Evolutionary conservation across 225 moss, liverwort and hornwort species (phyloP), one percentile per base, ranked within the genome.

Genomic region (Physcomitrellopsis africana): DNA sequence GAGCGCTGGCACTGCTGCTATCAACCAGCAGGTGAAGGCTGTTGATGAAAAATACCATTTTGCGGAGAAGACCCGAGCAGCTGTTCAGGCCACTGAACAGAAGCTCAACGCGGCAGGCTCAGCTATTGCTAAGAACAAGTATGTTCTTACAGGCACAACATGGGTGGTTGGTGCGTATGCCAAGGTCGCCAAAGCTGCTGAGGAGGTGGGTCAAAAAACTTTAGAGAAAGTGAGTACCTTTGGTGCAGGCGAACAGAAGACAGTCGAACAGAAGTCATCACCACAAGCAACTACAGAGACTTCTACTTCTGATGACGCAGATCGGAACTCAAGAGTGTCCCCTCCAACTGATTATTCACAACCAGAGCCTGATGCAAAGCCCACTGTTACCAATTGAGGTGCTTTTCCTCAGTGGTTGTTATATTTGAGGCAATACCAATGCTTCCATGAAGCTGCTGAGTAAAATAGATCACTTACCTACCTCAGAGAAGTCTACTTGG

Each of bases 21-120:
- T 92, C 16, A 92, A 92, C 76, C 87, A 89, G 79, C 89, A 89
- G 65, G 68, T 92, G 62, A 87, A 76, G 74, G 87, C 83, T 19
- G 87, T 92, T 11, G 92, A 92, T 82, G 85, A 92, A 32, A 92
- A 82, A 72, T 92, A 85, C 65, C 89, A 89, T 67, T 84, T 92
- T 47, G 81, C 89, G 26, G 92, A 85, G 32, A 92, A 89, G 65
- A 92, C 92, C 9, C 87, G 87, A 78, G 80, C 87, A 8, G 89
- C 85, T 15, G 76, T 89, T 9, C 72, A 83, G 27, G 89, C 80
- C 11, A 89, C 92, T 11, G 92, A 92, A 60, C 83, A 92, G 83
- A 89, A 87, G 75, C 81, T 89, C 67, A 92, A 85, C 60, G 81
- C 72, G 52, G 92, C 92, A 14, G 80, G 92, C 70, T 81, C 89